A percentile compares a stretch with the other conserved stretches of the same genome.
Evolutionary conservation across 2,329 filamentous ascomycete species (phyloP).

Genomic region (Dendryphion nanum): DNA sequence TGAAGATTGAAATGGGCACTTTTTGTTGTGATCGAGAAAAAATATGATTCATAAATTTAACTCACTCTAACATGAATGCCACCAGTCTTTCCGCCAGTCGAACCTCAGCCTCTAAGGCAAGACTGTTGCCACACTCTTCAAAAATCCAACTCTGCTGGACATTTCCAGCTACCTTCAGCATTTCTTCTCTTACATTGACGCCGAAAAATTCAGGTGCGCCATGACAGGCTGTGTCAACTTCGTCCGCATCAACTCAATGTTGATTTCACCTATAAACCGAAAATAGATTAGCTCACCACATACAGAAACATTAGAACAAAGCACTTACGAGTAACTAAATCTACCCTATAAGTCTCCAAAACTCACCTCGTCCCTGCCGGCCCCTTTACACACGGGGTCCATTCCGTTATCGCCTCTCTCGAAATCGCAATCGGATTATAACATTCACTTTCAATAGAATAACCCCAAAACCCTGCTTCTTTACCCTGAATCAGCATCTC

Average conservation of each 20-base stretch:
- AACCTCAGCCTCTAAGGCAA: neutral
- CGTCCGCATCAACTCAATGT: conserved; percentile 9
- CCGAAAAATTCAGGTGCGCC: conserved; percentile 38
- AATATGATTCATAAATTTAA: no score
- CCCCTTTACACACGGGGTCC: neutral
- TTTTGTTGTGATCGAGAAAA: no score
- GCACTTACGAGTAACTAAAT: neutral
- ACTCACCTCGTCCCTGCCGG: neutral
- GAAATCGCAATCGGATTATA: conserved; percentile 34
- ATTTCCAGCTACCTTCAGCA: conserved; percentile 26
- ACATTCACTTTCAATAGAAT: conserved; percentile 38
- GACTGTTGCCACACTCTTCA: conserved; percentile 29
- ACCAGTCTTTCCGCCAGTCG: neutral
- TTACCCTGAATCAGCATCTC: conserved; percentile 37
- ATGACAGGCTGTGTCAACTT: conserved; percentile 27
- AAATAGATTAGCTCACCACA: neutral
- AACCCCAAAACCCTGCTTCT: conserved; percentile 36
- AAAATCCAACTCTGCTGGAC: conserved; percentile 31
- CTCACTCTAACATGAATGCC: neutral
- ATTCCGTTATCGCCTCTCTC: conserved; percentile 4
- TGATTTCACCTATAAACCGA: neutral
- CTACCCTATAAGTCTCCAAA: neutral
- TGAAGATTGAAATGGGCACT: no score
- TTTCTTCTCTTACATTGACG: conserved; percentile 28
- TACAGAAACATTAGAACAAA: neutral